phyloP scores from a whole-genome alignment of 1,284 basidiomycete species.

The Cryptococcus deneoformans region DNA sequence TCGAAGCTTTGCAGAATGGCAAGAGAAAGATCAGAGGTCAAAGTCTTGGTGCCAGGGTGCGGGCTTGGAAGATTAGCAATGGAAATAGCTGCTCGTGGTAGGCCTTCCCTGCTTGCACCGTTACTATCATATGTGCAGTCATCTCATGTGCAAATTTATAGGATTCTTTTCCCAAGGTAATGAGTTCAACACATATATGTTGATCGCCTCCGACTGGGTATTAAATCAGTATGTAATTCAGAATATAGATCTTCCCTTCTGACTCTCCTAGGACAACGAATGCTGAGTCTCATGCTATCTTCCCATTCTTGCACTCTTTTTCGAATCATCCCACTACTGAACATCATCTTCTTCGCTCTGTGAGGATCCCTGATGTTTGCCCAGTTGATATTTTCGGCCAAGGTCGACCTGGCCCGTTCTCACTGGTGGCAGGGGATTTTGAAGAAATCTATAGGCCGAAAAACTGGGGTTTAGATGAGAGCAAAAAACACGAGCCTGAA shows the following conservation, averaged over 20 bases:
- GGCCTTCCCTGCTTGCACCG: slow-evolving; percentile 12
- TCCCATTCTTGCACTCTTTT: slow-evolving; percentile 86
- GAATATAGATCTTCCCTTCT: neutral
- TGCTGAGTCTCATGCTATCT: slow-evolving; percentile 67
- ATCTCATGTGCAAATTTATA: slow-evolving; percentile 32
- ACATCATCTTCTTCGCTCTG: slow-evolving; percentile 61
- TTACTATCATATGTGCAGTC: neutral
- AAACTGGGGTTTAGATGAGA: slow-evolving; percentile 35
- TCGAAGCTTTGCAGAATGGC: slow-evolving; percentile 1
- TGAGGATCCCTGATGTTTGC: slow-evolving; percentile 77
- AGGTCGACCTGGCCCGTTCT: slow-evolving; percentile 55
- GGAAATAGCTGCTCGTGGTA: slow-evolving; percentile 77
- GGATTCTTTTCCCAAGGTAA: slow-evolving; percentile 86
- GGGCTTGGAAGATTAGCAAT: slow-evolving; percentile 81
- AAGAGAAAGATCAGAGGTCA: slow-evolving; percentile 50
- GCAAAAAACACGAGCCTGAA: slow-evolving; percentile 9
- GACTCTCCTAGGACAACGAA: slow-evolving; percentile 59
- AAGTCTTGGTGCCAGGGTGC: slow-evolving; percentile 82
- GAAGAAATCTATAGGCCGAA: slow-evolving; percentile 76
- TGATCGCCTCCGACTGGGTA: slow-evolving; percentile 76
- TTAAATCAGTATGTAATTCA: slow-evolving; percentile 62
- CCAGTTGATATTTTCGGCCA: slow-evolving; percentile 67
- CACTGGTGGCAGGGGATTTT: slow-evolving; percentile 88
- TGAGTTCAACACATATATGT: slow-evolving; percentile 93
- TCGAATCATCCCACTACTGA: slow-evolving; percentile 68